A percentile compares a stretch with the other conserved stretches of the same genome.
phyloP scores from a whole-genome alignment of 2,329 filamentous ascomycete genomes.

The Camptophora hylomeconis region DNA sequence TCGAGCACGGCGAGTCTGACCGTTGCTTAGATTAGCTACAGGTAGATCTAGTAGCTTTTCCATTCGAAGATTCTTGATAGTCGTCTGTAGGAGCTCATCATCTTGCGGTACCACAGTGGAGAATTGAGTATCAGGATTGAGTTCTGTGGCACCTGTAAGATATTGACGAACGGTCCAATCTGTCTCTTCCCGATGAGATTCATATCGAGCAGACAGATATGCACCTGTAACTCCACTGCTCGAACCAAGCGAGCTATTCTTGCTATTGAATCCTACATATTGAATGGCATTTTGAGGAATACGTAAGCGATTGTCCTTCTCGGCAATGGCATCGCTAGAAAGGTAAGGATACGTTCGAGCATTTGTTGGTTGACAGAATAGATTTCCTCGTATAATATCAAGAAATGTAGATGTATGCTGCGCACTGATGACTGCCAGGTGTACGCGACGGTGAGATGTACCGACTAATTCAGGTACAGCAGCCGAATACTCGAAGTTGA shows the following conservation, averaged over 20 bases:
- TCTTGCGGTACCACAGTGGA: slow-evolving; percentile 39
- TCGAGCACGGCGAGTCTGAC: slow-evolving; percentile 72
- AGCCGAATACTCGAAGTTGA: slow-evolving; percentile 59
- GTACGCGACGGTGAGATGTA: no score
- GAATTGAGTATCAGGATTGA: slow-evolving; percentile 56
- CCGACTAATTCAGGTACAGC: no score
- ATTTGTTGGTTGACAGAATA: slow-evolving; percentile 61
- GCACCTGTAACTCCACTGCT: slow-evolving; percentile 47
- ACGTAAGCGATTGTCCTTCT: slow-evolving; percentile 37
- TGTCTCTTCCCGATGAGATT: slow-evolving; percentile 71
- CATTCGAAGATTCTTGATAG: slow-evolving; percentile 59
- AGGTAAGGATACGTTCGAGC: slow-evolving; percentile 71
- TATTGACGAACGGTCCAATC: slow-evolving; percentile 79
- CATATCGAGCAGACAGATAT: slow-evolving; percentile 82
- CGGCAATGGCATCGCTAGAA: slow-evolving; percentile 45
- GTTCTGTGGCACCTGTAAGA: slow-evolving; percentile 64
- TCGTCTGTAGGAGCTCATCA: slow-evolving; percentile 40
- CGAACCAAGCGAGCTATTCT: slow-evolving; percentile 46
- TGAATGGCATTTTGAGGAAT: slow-evolving; percentile 58
- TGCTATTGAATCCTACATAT: slow-evolving; percentile 81
- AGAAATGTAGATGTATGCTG: slow-evolving; percentile 73
- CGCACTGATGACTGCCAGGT: slow-evolving; percentile 77
- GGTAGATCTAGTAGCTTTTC: slow-evolving; percentile 61
- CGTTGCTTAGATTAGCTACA: slow-evolving; percentile 83
- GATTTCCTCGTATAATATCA: slow-evolving; percentile 60